Evolutionary conservation across 495 filamentous ascomycete species (phyloP).

Genomic region (Hypoxylon lienhwacheense): DNA sequence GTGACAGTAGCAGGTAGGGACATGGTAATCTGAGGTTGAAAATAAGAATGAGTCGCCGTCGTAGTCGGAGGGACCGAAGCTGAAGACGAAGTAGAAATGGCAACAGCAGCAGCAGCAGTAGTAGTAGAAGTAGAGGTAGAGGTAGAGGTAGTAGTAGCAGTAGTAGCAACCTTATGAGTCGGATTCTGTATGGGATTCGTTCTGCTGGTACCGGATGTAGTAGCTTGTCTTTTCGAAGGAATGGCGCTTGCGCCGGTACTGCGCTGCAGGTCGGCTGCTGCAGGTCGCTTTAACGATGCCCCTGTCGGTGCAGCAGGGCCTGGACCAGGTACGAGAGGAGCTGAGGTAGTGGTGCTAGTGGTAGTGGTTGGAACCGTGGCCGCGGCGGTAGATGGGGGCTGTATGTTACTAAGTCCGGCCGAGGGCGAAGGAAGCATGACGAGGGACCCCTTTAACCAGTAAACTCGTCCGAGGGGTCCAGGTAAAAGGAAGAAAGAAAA

Average conservation of each 20-base stretch:
- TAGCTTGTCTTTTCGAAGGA: slow-evolving; percentile 41
- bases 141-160: not conserved
- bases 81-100: slow-evolving; percentile 21
- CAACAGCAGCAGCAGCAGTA: slow-evolving; percentile 9
- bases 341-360: slow-evolving; percentile 38
- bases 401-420: slow-evolving; percentile 34
- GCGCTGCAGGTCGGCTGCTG: slow-evolving; percentile 43
- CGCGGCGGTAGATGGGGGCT: slow-evolving; percentile 31
- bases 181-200: slow-evolving; percentile 32
- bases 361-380: slow-evolving; percentile 29
- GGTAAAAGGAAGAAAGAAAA: slow-evolving; percentile 15
- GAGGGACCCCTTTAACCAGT: slow-evolving; percentile 30
- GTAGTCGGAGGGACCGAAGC: slow-evolving; percentile 32
- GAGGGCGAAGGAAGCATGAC: slow-evolving; percentile 36
- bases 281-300: slow-evolving; percentile 39
- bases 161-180: slow-evolving; percentile 31
- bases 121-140: slow-evolving; percentile 30
- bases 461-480: slow-evolving; percentile 29
- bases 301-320: slow-evolving; percentile 41
- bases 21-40: slow-evolving; percentile 36
- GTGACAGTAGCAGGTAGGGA: slow-evolving; percentile 33
- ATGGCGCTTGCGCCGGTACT: slow-evolving; percentile 41
- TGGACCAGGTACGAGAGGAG: slow-evolving; percentile 35
- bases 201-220: slow-evolving; percentile 34
- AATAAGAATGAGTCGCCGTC: slow-evolving; percentile 28